phyloP scores from a whole-genome alignment of 75 land plant species.

The Pinus albicaulis region DNA sequence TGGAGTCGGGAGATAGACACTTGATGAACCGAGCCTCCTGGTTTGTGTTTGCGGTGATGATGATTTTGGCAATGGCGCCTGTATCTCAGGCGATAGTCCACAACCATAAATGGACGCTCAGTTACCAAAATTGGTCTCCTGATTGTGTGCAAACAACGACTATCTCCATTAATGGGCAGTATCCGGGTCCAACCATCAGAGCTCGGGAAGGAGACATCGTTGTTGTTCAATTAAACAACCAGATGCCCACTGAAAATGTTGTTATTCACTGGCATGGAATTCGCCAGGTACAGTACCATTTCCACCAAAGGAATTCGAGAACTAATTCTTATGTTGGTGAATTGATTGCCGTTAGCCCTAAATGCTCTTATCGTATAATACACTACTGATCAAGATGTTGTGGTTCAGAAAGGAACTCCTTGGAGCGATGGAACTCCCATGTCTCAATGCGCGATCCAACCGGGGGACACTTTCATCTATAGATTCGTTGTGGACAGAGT shows the following conservation, averaged over 20 bases:
- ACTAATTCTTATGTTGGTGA: too few species aligned
- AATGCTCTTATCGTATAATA: too few species aligned
- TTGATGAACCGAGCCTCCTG: neutral
- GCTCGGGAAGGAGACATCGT: constrained; percentile 74
- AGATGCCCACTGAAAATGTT: constrained; percentile 56
- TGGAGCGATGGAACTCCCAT: too few species aligned
- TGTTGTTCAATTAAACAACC: constrained; percentile 61
- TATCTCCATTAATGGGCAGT: constrained; percentile 49
- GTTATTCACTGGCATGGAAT: constrained; percentile 93
- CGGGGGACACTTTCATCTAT: too few species aligned
- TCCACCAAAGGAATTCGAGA: constrained; percentile 14
- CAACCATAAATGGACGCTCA: constrained; percentile 41
- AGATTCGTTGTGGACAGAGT: constrained; percentile 33
- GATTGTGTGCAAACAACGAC: constrained; percentile 28
- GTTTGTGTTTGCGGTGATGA: neutral
- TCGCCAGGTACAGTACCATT: constrained; percentile 48
- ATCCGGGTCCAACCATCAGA: constrained; percentile 76
- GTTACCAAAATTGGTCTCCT: constrained; percentile 27
- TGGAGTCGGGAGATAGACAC: too few species aligned
- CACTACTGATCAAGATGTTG: too few species aligned
- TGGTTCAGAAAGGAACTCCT: too few species aligned
- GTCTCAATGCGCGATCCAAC: too few species aligned
- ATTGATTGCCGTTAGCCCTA: too few species aligned
- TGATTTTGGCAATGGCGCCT: neutral
- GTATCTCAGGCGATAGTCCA: constrained; percentile 18